Conservation (phyloP, 2,329 filamentous ascomycete genomes). For the Emydomyces testavorans region DNA sequence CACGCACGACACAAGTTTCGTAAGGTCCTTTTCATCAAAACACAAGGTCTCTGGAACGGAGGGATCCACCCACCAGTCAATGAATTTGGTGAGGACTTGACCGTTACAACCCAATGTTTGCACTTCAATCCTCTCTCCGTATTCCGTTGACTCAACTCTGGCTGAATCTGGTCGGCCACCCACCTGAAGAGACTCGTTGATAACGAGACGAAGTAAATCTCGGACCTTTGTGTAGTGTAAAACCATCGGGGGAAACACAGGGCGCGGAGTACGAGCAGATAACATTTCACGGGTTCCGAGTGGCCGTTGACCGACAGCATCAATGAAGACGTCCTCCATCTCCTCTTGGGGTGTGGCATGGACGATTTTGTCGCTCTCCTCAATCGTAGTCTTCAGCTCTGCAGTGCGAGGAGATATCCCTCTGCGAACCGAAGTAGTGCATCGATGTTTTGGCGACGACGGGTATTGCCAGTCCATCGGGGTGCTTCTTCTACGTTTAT, state of each 20-base stretch:
- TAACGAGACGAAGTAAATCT: slow-evolving; percentile 36
- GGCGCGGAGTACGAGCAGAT: slow-evolving; percentile 7
- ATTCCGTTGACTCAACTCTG: slow-evolving; percentile 33
- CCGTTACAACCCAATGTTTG: slow-evolving; percentile 36
- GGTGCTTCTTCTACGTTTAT: slow-evolving; percentile 37
- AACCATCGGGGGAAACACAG: slow-evolving; percentile 26
- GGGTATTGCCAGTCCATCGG: slow-evolving; percentile 27
- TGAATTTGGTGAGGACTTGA: slow-evolving; percentile 33
- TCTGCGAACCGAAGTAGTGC: slow-evolving; percentile 24
- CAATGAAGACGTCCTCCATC: slow-evolving; percentile 24
- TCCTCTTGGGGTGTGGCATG: slow-evolving; percentile 31
- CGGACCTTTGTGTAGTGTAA: slow-evolving; percentile 37
- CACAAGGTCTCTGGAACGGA: slow-evolving; percentile 38
- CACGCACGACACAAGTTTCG: slow-evolving; percentile 53
- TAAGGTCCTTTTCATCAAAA: slow-evolving; percentile 52
- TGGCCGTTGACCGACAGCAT: slow-evolving; percentile 28
- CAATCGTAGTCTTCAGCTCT: slow-evolving; percentile 33
- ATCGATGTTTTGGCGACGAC: slow-evolving; percentile 29
- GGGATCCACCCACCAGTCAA: slow-evolving; percentile 39
- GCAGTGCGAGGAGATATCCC: slow-evolving; percentile 31
- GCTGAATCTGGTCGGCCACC: slow-evolving; percentile 40
- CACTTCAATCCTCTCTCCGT: slow-evolving; percentile 38
- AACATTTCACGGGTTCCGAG: slow-evolving; percentile 27
- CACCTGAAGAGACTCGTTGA: slow-evolving; percentile 39
- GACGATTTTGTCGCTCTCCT: slow-evolving; percentile 34